Evolutionary conservation across 2,329 filamentous ascomycete genomes (phyloP).

Genomic region (Hypomyces rosellus): DNA sequence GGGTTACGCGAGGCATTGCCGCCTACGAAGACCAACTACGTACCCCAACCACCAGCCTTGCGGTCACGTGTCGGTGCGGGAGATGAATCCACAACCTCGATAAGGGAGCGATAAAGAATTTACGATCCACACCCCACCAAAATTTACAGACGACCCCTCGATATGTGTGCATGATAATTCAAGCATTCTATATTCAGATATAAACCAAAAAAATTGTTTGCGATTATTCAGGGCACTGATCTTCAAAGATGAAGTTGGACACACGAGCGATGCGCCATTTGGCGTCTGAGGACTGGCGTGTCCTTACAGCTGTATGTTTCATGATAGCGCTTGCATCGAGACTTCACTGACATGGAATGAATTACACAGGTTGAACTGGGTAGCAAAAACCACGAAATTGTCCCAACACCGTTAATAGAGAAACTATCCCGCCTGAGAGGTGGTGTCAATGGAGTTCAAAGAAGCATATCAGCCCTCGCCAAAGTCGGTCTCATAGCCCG

Average conservation of each 20-base stretch:
- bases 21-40: conserved; percentile 28
- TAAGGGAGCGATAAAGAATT: conserved; percentile 26
- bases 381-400: conserved; percentile 94
- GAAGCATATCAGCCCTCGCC: conserved; percentile 81
- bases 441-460: conserved; percentile 72
- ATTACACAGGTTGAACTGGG: conserved; percentile 73
- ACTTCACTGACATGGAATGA: not conserved
- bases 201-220: no score
- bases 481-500: conserved; percentile 88
- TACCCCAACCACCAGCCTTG: conserved; percentile 19
- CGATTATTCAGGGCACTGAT: no score
- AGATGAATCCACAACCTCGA: conserved; percentile 12
- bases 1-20: conserved; percentile 41
- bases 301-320: conserved; percentile 74
- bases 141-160: conserved; percentile 2
- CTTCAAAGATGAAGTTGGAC: conserved; percentile 77
- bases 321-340: not conserved
- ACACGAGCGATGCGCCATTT: conserved; percentile 91
- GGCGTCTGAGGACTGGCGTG: conserved; percentile 87
- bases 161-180: no score
- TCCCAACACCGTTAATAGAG: conserved; percentile 83
- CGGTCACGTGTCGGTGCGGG: conserved; percentile 25
- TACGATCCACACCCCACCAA: conserved; percentile 22
- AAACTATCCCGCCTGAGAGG: conserved; percentile 76
- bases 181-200: no score